A percentile compares a stretch with the other conserved stretches of the same genome.
These are phyloP conservation scores for Cotoneaster glaucophyllus DNA, from an alignment of 306 rosid genomes.

Conservation along the genomic window DNA sequence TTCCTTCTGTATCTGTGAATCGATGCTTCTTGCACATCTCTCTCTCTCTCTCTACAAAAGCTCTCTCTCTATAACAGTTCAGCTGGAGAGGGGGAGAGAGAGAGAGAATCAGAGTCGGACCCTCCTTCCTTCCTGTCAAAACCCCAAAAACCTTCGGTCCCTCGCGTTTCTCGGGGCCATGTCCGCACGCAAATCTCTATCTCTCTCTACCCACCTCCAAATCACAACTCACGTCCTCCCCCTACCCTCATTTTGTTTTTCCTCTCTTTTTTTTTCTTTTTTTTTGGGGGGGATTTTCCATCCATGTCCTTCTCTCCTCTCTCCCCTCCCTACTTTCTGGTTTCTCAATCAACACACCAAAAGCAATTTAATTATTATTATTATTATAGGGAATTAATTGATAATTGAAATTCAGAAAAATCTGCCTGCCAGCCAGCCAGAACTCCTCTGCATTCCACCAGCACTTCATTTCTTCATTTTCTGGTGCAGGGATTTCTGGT, in stretches of 20 bases:
- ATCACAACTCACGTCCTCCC: conserved; percentile 18
- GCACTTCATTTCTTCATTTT: not conserved
- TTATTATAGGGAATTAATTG: not conserved
- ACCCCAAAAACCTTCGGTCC: conserved; percentile 25
- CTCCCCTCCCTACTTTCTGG: not conserved
- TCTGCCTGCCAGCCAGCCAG: conserved; percentile 8
- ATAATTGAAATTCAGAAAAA: not conserved
- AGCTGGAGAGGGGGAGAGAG: not conserved
- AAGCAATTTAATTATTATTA: not conserved
- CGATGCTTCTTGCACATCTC: not conserved
- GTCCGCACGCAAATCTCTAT: conserved; percentile 33
- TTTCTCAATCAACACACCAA: not conserved
- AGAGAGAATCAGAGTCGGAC: not conserved
- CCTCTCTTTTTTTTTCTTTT: not conserved
- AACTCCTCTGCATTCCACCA: conserved; percentile 4
- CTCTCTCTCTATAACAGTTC: not conserved
- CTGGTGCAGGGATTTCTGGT: conserved; percentile 20
- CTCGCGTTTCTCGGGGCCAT: conserved; percentile 33
- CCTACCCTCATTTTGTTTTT: conserved; percentile 12
- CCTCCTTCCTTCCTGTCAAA: conserved; percentile 21
- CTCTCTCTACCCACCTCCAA: conserved; percentile 20
- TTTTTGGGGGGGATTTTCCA: conserved; percentile 1
- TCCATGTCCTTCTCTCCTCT: conserved; percentile 17
- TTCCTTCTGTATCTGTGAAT: not conserved
- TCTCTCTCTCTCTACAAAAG: not conserved